Percentiles rank a stretch among this genome's conserved stretches.
phyloP scores from a whole-genome alignment of 192 early-diverging fungal genomes.

The Paraglomus occultum region DNA sequence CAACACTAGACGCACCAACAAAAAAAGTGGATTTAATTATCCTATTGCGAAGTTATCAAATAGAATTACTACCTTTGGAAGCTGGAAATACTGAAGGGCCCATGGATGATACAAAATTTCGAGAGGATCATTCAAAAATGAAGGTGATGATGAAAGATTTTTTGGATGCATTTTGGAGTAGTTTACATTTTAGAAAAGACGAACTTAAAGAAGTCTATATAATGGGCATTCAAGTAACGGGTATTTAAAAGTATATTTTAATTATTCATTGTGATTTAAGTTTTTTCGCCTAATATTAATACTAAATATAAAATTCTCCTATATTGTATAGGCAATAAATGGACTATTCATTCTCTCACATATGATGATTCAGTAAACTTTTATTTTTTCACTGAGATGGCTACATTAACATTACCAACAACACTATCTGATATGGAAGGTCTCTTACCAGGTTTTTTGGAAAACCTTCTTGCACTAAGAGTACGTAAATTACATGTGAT shows the following conservation, averaged over 20 bases:
- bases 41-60: conserved; percentile 5
- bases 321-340: conserved; percentile 16
- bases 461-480: conserved; percentile 18
- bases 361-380: conserved; percentile 21
- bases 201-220: conserved; percentile 20
- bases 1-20: neutral
- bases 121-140: conserved; percentile 3
- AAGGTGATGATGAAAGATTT: conserved; percentile 18
- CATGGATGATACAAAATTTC: conserved; percentile 15
- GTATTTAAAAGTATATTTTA: conserved; percentile 10
- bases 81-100: conserved; percentile 20
- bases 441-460: conserved; percentile 25
- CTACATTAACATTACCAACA: conserved; percentile 6
- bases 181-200: conserved; percentile 22
- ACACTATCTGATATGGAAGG: conserved; percentile 18
- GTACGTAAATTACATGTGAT: conserved; percentile 2
- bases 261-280: conserved; percentile 8
- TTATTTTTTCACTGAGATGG: conserved; percentile 29
- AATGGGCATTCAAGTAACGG: conserved; percentile 23
- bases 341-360: conserved; percentile 21
- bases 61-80: conserved; percentile 10
- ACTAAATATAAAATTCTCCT: conserved; percentile 4
- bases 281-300: no score
- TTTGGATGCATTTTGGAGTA: conserved; percentile 12
- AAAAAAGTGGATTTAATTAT: conserved; percentile 21